These are phyloP conservation scores for Lojkania enalia DNA, from an alignment of 2,329 filamentous ascomycete species.

Conservation along the genomic window DNA sequence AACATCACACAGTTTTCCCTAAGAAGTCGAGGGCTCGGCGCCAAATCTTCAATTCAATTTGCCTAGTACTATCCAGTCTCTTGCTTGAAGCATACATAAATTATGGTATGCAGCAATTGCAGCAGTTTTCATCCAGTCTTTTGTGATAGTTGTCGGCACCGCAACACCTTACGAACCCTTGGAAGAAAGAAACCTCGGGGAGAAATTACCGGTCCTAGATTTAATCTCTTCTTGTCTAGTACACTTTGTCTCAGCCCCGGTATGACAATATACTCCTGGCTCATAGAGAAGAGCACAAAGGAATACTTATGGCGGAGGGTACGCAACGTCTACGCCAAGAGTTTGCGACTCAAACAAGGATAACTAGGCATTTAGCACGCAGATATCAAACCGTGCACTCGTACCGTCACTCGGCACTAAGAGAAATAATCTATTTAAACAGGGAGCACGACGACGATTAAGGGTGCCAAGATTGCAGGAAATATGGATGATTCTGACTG, in stretches of 20 bases:
- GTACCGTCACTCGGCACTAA: neutral
- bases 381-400: neutral
- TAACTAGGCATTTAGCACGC: neutral
- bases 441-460: neutral
- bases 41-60: conserved; percentile 8
- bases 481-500: neutral
- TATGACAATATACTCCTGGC: conserved; percentile 8
- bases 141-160: neutral
- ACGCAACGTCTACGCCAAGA: neutral
- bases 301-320: conserved; percentile 4
- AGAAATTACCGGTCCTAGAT: conserved; percentile 1
- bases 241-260: conserved; percentile 1
- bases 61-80: neutral
- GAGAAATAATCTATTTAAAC: neutral
- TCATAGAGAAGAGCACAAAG: conserved; percentile 6
- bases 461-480: no score
- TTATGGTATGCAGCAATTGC: conserved; percentile 2
- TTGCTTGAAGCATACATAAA: neutral
- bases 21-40: conserved; percentile 1
- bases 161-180: neutral
- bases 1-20: conserved; percentile 3
- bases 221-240: neutral
- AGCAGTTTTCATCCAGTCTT: conserved; percentile 1
- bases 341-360: neutral
- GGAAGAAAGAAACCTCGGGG: neutral